A percentile compares a stretch with the other conserved stretches of the same genome.
These are phyloP conservation scores for Schizochytrium sp. DNA, from an alignment of 108 stramenopile genomes.

Conservation along the genomic window DNA sequence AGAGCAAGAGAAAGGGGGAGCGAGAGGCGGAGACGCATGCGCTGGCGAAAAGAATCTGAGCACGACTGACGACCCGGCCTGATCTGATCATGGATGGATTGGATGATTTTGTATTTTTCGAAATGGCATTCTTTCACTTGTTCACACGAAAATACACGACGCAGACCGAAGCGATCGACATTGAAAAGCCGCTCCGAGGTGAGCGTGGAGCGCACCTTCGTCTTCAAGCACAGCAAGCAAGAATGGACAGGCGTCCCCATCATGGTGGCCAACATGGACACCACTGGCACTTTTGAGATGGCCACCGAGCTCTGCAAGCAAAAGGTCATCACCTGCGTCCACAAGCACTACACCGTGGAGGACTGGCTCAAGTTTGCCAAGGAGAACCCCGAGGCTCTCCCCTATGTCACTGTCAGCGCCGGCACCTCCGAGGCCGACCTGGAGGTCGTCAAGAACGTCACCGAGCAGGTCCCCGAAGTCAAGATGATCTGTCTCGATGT, in stretches of 20 bases:
- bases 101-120: neutral
- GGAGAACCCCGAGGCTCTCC: neutral
- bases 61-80: too few relatives aligned
- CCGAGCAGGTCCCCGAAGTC: neutral
- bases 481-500: constrained; percentile 42
- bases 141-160: neutral
- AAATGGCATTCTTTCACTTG: neutral
- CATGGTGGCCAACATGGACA: constrained; percentile 48
- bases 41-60: too few relatives aligned
- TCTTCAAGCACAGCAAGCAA: neutral
- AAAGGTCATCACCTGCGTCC: constrained; percentile 25
- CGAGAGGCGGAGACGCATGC: too few relatives aligned
- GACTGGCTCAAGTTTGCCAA: constrained; percentile 20
- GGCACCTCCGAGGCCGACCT: constrained; percentile 30
- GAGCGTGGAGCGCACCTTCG: neutral
- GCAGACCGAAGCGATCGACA: constrained; percentile 40
- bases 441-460: constrained; percentile 17
- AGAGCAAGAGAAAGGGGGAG: too few relatives aligned
- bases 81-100: too few relatives aligned
- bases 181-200: constrained; percentile 35
- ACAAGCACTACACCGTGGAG: constrained; percentile 45
- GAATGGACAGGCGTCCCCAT: constrained; percentile 38
- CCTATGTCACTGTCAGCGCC: constrained; percentile 22
- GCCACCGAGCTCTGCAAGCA: constrained; percentile 23
- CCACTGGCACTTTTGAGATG: constrained; percentile 43